Evolutionary conservation across 23 red algal genomes (phyloP).

Genomic region (Cyanidioschyzon merolae): DNA sequence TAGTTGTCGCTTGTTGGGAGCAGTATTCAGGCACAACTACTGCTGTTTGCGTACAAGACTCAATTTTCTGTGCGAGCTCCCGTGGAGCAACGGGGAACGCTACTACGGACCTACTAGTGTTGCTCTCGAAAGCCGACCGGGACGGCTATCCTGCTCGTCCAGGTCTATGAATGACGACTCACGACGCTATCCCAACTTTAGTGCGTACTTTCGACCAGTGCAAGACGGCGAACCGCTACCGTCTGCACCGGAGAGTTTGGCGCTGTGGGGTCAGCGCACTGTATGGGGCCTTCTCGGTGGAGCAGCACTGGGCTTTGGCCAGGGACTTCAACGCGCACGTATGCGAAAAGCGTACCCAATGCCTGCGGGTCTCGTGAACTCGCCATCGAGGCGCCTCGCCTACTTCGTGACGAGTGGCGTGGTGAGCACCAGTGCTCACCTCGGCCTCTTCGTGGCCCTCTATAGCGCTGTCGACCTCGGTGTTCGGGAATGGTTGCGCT

Average conservation of each 20-base stretch:
- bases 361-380: neutral
- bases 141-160: neutral
- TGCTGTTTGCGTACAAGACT: too few relatives aligned
- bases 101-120: too few relatives aligned
- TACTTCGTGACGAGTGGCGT: constrained; percentile 6
- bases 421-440: neutral
- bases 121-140: too few relatives aligned
- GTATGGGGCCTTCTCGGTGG: neutral
- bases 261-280: neutral
- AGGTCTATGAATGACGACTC: neutral
- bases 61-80: too few relatives aligned
- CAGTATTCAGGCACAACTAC: too few relatives aligned
- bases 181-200: neutral
- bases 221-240: neutral
- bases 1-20: too few relatives aligned
- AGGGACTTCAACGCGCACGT: neutral
- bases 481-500: neutral
- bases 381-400: neutral
- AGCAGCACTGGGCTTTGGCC: neutral
- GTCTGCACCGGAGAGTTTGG: neutral
- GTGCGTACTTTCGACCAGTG: neutral
- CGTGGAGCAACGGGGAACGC: too few relatives aligned
- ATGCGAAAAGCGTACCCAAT: neutral
- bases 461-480: neutral
- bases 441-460: constrained; percentile 4